Percentiles rank a stretch among this genome's conserved stretches.
These are phyloP conservation scores for Chernovozyma sophiae-reginae DNA, from an alignment of 1,139 yeast species.

Conservation along the genomic window DNA sequence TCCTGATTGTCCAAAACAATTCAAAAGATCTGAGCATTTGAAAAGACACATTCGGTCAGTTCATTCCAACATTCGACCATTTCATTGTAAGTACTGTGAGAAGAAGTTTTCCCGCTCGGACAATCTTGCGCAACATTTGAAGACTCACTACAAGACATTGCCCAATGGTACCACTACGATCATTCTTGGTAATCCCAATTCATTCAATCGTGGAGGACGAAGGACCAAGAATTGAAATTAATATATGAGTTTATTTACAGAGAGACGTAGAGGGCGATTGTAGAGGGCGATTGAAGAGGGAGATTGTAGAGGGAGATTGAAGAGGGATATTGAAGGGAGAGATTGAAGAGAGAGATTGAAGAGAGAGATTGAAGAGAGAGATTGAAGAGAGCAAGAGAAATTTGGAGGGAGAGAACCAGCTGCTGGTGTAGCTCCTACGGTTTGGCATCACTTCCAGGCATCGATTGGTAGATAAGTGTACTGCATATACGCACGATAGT, in stretches of 20 bases:
- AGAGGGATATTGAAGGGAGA: too few species aligned
- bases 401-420: too few species aligned
- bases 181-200: constrained; percentile 35
- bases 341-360: too few species aligned
- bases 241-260: not conserved
- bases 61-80: constrained; percentile 46
- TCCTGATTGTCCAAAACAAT: constrained; percentile 42
- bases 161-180: constrained; percentile 34
- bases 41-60: constrained; percentile 47
- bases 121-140: constrained; percentile 48
- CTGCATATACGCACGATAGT: too few species aligned
- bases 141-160: constrained; percentile 42
- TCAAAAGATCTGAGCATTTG: constrained; percentile 47
- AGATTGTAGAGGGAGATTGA: too few species aligned
- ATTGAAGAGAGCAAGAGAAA: too few species aligned
- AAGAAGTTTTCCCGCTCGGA: constrained; percentile 46
- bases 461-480: too few species aligned
- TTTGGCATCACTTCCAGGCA: too few species aligned
- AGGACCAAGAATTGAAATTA: constrained; percentile 10
- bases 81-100: constrained; percentile 47
- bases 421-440: too few species aligned
- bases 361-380: too few species aligned
- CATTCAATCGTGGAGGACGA: constrained; percentile 24
- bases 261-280: too few species aligned
- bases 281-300: too few species aligned